A percentile compares a stretch with the other conserved stretches of the same genome.
Conservation (phyloP, 345 rosid species). For the Erucastrum elatum region DNA sequence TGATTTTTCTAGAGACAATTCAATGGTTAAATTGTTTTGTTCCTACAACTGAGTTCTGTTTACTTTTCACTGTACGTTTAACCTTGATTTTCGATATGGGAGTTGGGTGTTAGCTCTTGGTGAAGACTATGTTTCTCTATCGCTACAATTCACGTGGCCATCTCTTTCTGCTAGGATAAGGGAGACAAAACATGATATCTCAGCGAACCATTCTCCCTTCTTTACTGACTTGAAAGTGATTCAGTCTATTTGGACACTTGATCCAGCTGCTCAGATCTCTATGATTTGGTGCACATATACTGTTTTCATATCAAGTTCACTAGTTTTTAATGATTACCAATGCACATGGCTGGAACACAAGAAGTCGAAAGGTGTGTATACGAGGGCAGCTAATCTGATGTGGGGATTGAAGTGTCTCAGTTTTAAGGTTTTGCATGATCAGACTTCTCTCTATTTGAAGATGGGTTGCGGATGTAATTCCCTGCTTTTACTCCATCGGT, state of each 20-base stretch:
- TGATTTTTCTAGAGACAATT: neutral
- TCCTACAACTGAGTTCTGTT: too few relatives aligned
- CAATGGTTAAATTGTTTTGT: neutral
- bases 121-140: too few relatives aligned
- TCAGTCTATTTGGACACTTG: neutral
- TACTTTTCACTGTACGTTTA: too few relatives aligned
- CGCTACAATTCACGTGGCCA: neutral
- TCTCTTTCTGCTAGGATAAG: neutral
- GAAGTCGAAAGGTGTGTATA: neutral
- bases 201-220: neutral
- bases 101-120: too few relatives aligned
- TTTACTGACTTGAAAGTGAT: neutral
- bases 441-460: neutral
- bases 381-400: neutral
- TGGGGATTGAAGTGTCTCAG: neutral
- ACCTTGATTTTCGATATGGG: too few relatives aligned
- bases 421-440: neutral
- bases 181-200: neutral
- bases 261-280: neutral
- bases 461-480: neutral
- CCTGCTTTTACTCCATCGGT: neutral
- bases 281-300: neutral
- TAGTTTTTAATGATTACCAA: neutral
- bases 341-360: neutral
- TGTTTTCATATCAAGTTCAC: neutral